A percentile compares a stretch with the other conserved stretches of the same genome.
These are phyloP conservation scores for Colletotrichum incanum DNA, from an alignment of 2,329 filamentous ascomycete species.

Conservation along the genomic window DNA sequence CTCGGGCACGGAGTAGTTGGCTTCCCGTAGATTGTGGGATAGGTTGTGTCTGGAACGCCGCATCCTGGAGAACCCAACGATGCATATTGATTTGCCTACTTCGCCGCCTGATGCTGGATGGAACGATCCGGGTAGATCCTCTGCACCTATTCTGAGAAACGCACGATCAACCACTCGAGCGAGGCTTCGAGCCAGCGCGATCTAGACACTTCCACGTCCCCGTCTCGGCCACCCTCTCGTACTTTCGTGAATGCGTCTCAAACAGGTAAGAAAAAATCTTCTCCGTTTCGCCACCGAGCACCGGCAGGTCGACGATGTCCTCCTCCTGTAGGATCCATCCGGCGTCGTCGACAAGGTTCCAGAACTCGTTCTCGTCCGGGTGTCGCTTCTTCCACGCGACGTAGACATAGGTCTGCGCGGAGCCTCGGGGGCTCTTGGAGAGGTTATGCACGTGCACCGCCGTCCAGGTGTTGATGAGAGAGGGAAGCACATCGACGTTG, in stretches of 20 bases:
- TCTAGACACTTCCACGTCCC: constrained; percentile 14
- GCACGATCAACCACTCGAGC: background rate
- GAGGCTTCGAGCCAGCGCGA: background rate
- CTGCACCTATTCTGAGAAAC: background rate
- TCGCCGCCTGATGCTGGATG: background rate
- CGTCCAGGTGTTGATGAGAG: constrained; percentile 68
- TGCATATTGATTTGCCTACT: background rate
- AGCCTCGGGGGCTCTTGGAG: constrained; percentile 40
- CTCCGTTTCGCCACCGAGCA: constrained; percentile 61
- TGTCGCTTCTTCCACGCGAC: constrained; percentile 72
- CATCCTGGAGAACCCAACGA: background rate
- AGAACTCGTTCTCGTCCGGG: constrained; percentile 65
- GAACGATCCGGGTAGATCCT: background rate
- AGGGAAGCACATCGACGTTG: constrained; percentile 70
- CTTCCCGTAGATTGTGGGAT: background rate
- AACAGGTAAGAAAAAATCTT: constrained; percentile 69
- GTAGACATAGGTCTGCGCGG: constrained; percentile 60
- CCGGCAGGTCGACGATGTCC: constrained; percentile 61
- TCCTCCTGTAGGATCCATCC: constrained; percentile 63
- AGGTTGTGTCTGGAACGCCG: background rate
- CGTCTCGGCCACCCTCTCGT: background rate
- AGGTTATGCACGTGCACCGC: constrained; percentile 61
- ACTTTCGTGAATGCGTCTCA: constrained; percentile 44
- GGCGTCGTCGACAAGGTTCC: constrained; percentile 61
- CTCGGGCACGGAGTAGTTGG: background rate